Evolutionary conservation across 352 stramenopile genomes (phyloP).

Genomic region (Pythium sukuiense): DNA sequence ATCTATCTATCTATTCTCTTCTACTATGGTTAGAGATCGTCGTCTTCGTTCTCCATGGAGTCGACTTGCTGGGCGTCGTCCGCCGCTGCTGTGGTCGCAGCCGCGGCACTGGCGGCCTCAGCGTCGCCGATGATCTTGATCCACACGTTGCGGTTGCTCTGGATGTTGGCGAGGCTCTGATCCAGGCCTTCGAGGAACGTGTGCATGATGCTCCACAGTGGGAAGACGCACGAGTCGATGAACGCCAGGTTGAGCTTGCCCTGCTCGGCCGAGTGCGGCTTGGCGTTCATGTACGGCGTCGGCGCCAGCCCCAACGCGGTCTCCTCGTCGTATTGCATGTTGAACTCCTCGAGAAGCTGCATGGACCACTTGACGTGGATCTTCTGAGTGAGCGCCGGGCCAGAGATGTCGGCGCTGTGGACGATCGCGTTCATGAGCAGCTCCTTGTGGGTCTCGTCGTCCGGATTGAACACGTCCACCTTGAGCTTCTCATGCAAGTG

Average conservation of each 20-base stretch:
- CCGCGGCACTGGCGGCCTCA: conserved; percentile 8
- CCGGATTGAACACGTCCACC: conserved; percentile 46
- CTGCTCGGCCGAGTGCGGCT: conserved; percentile 57
- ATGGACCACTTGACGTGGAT: conserved; percentile 69
- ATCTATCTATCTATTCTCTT: background rate
- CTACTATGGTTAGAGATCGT: conserved; percentile 5
- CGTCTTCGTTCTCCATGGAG: conserved; percentile 11
- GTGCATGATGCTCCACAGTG: conserved; percentile 73
- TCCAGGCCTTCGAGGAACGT: conserved; percentile 63
- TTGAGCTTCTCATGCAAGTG: conserved; percentile 70
- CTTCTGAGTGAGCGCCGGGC: conserved; percentile 50
- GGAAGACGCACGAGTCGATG: conserved; percentile 83
- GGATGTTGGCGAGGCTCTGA: conserved; percentile 60
- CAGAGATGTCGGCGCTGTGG: conserved; percentile 79
- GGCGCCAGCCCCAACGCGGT: conserved; percentile 55
- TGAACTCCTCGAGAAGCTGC: conserved; percentile 77
- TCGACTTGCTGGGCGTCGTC: conserved; percentile 3
- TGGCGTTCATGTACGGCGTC: conserved; percentile 79
- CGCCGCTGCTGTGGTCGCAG: background rate
- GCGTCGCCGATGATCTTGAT: conserved; percentile 33
- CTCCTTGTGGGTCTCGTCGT: conserved; percentile 59
- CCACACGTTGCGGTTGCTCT: conserved; percentile 72
- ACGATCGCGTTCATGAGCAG: conserved; percentile 76
- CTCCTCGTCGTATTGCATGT: conserved; percentile 79
- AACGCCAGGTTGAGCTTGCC: conserved; percentile 81